Evolutionary conservation across 2,329 filamentous ascomycete genomes (phyloP), one percentile per base, ranked within the genome.

Genomic region (Pyrenochaeta sp.): DNA sequence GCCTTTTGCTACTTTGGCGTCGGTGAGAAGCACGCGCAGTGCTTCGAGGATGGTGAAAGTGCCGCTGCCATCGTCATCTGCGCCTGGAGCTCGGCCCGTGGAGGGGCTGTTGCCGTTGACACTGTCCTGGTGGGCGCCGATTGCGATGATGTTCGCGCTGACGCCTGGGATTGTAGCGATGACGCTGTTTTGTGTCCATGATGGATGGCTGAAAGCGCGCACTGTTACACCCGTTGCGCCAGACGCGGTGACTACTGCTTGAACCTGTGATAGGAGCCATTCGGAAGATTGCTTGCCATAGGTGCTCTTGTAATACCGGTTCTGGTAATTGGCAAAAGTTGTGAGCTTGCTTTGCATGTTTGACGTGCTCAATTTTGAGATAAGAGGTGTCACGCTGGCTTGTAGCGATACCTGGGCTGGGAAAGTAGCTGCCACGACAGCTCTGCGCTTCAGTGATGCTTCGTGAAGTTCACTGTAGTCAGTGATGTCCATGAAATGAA

Each of bases 41-140:
- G 90, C 89, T 73, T 97, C 93, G 41, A 96, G 82, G 57, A 96
- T 96, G 14, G 93, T 96, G 19, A 96, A 89, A 2, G 90, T 92
- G 40, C 90, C 91, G 54, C 87, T 90, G 48, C 91, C 92, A 66
- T 96, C 91, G 60, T 96, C 92, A 60, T 97, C 93, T 6, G 92
- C 92, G 31, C 93, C 93, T 0, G 93, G 93, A 0, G 92, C 91
- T 7, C 88, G 81, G 20, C 95, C 79, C 30, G 92, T 77, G 4
- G 86, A 88, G 1, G 91, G 92, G 11, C 95, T 74, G 75, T 88
- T 93, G 26, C 95, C 79, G 73, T 96, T 96, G 72, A 96, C 92
- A 60, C 88, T 94, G 72, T 97, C 93, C 70, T 96, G 91, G 71
- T 96, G 91, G 1, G 91, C 90, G 41, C 92, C 91, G 53, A 96